phyloP scores from a whole-genome alignment of 257 asterid species.

The Haberlea rhodopensis region DNA sequence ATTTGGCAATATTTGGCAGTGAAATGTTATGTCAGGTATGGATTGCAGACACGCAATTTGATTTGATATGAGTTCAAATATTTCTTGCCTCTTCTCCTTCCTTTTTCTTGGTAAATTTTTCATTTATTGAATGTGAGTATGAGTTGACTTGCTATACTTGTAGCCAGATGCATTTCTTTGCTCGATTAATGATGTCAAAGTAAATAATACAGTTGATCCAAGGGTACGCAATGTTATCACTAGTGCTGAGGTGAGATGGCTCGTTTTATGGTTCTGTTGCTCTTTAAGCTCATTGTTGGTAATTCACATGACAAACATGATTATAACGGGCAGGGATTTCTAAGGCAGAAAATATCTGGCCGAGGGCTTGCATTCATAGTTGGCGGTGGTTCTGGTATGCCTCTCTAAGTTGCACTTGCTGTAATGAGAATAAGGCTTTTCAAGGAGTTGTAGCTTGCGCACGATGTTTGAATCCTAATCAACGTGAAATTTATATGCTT shows the following conservation, averaged over 20 bases:
- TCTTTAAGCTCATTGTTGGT: not conserved
- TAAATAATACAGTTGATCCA: constrained; percentile 69
- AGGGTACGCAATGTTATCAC: constrained; percentile 77
- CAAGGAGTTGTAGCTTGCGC: constrained; percentile 15
- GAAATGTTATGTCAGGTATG: constrained; percentile 63
- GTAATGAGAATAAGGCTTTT: constrained; percentile 17
- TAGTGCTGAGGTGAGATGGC: constrained; percentile 72
- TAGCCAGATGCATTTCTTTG: constrained; percentile 99
- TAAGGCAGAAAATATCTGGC: constrained; percentile 97
- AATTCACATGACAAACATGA: constrained; percentile 18
- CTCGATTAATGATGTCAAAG: constrained; percentile 96
- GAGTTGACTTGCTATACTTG: constrained; percentile 37
- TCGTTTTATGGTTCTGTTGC: constrained; percentile 18
- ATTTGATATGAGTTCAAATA: constrained; percentile 11
- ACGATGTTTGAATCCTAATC: constrained; percentile 10
- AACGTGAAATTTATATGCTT: constrained; percentile 16
- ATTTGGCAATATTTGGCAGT: constrained; percentile 79
- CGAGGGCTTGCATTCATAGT: constrained; percentile 92
- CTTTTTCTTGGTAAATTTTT: constrained; percentile 17
- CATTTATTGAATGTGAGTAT: constrained; percentile 27
- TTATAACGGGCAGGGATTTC: constrained; percentile 65
- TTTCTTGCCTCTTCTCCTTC: constrained; percentile 17
- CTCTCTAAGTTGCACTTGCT: constrained; percentile 22
- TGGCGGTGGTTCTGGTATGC: constrained; percentile 97
- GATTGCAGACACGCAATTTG: constrained; percentile 11